Percentiles rank a stretch among this genome's conserved stretches.
phyloP scores from a whole-genome alignment of 768 basidiomycete species.

The Leccinum olivaceopallidum region DNA sequence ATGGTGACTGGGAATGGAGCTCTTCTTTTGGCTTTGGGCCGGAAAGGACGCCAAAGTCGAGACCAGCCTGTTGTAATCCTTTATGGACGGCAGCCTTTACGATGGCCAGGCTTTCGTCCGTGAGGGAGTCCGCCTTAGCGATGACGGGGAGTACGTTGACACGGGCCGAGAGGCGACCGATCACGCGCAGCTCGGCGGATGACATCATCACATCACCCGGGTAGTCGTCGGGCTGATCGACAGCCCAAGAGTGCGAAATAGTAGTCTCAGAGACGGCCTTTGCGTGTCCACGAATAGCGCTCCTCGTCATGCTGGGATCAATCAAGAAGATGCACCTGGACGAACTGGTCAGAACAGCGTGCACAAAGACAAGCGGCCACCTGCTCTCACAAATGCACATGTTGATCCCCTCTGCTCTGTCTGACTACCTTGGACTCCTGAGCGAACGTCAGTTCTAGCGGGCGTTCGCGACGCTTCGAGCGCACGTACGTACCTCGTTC shows the following conservation, averaged over 20 bases:
- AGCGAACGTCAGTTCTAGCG: conserved; percentile 3
- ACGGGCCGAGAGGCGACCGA: conserved; percentile 70
- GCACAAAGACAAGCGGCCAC: not conserved
- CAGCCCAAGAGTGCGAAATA: conserved; percentile 47
- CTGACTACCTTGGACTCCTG: conserved; percentile 89
- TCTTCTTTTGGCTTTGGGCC: conserved; percentile 35
- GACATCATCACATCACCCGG: conserved; percentile 63
- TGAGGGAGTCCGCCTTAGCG: conserved; percentile 79
- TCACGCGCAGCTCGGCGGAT: conserved; percentile 76
- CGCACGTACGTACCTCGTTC: conserved; percentile 59
- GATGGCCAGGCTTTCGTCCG: conserved; percentile 69
- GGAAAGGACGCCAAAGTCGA: conserved; percentile 79
- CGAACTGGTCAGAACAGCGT: conserved; percentile 15
- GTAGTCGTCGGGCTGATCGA: conserved; percentile 49
- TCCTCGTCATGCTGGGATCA: conserved; percentile 68
- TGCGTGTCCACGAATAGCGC: conserved; percentile 48
- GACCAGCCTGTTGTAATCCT: conserved; percentile 62
- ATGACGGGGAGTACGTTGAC: conserved; percentile 83
- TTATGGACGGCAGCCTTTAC: conserved; percentile 73
- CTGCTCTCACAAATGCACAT: conserved; percentile 76
- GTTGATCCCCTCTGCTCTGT: conserved; percentile 85
- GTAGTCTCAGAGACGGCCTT: conserved; percentile 69
- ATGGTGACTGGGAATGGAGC: conserved; percentile 10
- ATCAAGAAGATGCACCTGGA: conserved; percentile 82
- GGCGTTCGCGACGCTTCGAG: not conserved